These are phyloP conservation scores for Fusarium gaditjirri DNA, from an alignment of 2,329 filamentous ascomycete species.

Conservation along the genomic window DNA sequence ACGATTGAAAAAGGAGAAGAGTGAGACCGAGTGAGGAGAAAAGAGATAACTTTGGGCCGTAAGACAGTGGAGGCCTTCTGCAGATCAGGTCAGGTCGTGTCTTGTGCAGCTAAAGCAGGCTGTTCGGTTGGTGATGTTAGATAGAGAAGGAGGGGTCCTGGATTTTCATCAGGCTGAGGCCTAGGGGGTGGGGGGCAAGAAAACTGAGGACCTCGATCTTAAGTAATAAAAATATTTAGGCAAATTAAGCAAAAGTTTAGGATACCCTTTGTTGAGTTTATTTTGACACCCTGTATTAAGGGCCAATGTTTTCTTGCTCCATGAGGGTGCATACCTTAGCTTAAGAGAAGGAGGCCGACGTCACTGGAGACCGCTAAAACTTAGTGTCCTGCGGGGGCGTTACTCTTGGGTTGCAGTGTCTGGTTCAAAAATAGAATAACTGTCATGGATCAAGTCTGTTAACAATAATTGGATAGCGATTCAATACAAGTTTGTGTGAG, in stretches of 20 bases:
- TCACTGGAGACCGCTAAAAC: slow-evolving; percentile 29
- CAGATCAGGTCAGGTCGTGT: slow-evolving; percentile 18
- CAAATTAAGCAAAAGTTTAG: no score
- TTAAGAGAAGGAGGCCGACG: slow-evolving; percentile 5
- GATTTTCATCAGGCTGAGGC: slow-evolving; percentile 22
- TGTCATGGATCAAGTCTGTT: background rate
- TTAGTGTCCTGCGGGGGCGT: slow-evolving; percentile 33
- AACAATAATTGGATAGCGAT: background rate
- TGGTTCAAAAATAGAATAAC: slow-evolving; percentile 20
- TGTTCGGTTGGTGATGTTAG: slow-evolving; percentile 3
- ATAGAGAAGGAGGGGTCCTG: slow-evolving; percentile 30
- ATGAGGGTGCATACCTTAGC: no score
- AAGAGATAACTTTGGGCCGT: background rate
- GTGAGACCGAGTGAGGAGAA: background rate
- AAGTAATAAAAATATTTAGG: no score
- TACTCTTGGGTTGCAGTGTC: background rate
- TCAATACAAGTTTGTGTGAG: background rate
- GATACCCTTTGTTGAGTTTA: no score
- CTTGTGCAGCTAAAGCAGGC: slow-evolving; percentile 11
- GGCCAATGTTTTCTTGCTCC: no score
- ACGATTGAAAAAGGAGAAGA: background rate
- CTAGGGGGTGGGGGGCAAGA: background rate
- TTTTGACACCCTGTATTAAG: background rate
- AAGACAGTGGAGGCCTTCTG: slow-evolving; percentile 5
- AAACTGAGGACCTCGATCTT: no score